Evolutionary conservation across 176 grass and related monocot genomes (phyloP), one percentile per base, ranked within the genome.

Genomic region (Lolium rigidum): DNA sequence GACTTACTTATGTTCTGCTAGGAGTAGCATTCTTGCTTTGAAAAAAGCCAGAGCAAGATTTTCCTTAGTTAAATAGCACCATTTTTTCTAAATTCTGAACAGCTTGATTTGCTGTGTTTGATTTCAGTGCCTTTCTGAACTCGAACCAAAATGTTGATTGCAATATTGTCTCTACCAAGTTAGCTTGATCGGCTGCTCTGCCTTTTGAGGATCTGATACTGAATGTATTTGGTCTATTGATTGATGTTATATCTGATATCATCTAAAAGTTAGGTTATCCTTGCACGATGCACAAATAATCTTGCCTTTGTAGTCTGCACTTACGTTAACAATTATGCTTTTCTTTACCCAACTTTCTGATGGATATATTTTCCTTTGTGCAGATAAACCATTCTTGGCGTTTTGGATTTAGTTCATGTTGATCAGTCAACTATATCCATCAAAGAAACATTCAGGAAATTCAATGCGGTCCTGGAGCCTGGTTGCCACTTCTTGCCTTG

Each of bases 401-500:
- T 46, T 70, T 76, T 87, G 17, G 76, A 88, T 82, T 89, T 89
- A 58, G 82, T 87, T 17, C 88, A 92, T 79, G 92, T 97, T 61
- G 70, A 88, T 49, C 94, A 97, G 75, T 97, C 92, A 58, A 90
- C 85, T 35, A 86, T 97, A 58, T 92, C 90, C 15, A 89, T 97
- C 85, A 92, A 88, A 62, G 94, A 97, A 84, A 73, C 18, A 54
- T 97, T 94, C 68, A 92, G 92, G 26, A 94, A 87, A 77, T 97
- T 87, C 16, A 71, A 70, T 46, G 77, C 79, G 28, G 73, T 94
- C 24, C 88, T 97, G 16, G 92, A 97, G 65, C 94, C 94, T 50
- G 94, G 94, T 10, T 94, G 83, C 86, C 90, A 97, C 72, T 85
- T 83, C 76, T 52, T 94, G 41, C 94, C 94, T 20, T 94, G 94